These are phyloP conservation scores for Testicularia cyperi DNA, from an alignment of 1,284 basidiomycete species.

Conservation along the genomic window DNA sequence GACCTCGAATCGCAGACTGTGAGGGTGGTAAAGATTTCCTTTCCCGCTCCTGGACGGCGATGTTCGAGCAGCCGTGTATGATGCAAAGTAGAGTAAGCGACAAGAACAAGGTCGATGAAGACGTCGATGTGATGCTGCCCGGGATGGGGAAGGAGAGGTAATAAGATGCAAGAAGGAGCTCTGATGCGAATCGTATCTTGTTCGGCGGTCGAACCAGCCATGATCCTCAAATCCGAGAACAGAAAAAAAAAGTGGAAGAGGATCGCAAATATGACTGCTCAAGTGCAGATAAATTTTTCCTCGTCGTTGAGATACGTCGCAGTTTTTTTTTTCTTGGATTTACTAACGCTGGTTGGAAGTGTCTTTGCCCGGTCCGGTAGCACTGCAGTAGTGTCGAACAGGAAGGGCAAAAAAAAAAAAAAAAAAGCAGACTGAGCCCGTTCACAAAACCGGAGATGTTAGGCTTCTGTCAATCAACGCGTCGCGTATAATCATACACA, in stretches of 20 bases:
- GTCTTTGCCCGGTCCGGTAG: not conserved
- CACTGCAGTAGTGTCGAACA: not conserved
- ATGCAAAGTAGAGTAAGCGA: no score
- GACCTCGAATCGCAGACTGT: conserved; percentile 38
- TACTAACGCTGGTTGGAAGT: not conserved
- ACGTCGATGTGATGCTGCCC: not conserved
- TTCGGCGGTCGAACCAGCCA: not conserved
- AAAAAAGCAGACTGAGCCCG: no score
- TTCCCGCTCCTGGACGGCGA: no score
- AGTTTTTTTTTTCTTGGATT: not conserved
- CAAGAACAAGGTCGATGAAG: conserved; percentile 1
- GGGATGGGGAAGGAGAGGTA: not conserved
- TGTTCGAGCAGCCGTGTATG: no score
- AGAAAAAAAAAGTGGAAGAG: no score
- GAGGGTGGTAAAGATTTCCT: not conserved
- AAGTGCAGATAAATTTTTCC: no score
- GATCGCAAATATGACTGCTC: no score
- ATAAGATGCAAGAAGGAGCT: not conserved
- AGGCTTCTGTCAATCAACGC: not conserved
- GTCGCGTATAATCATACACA: no score
- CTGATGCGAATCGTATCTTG: not conserved
- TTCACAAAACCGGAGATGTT: no score
- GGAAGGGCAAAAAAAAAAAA: not conserved
- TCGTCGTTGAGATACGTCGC: no score
- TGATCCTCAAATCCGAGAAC: no score